These are phyloP conservation scores for Triticum dicoccoides DNA, from an alignment of 176 grass and related monocot species.

Conservation along the genomic window DNA sequence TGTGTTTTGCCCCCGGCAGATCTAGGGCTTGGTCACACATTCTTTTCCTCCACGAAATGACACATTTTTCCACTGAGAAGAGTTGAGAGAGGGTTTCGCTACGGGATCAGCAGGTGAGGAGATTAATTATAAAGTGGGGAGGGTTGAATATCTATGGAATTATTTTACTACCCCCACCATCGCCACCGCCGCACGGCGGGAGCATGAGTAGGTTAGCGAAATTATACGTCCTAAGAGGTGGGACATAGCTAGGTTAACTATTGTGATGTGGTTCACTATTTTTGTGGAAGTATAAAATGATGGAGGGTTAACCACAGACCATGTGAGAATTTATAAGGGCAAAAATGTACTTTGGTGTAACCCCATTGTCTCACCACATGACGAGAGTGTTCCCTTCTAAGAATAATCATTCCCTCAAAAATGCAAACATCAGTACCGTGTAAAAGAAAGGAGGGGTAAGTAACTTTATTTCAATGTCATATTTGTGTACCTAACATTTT, in stretches of 20 bases:
- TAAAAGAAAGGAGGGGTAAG: too few species aligned
- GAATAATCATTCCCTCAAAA: not conserved
- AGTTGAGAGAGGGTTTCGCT: not conserved
- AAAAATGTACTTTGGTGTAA: not conserved
- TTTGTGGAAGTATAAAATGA: not conserved
- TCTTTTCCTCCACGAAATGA: not conserved
- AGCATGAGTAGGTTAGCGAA: too few species aligned
- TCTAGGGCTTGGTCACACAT: not conserved
- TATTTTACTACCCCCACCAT: not conserved
- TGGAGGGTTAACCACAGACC: not conserved
- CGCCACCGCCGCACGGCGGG: too few species aligned
- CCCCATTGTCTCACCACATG: not conserved
- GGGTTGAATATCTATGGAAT: not conserved
- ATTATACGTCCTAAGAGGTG: not conserved
- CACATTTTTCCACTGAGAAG: not conserved
- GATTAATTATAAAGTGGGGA: not conserved
- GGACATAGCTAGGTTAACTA: not conserved
- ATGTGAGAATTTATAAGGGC: not conserved
- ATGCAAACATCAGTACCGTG: not conserved
- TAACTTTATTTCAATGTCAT: too few species aligned
- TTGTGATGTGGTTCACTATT: not conserved
- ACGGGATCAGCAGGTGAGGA: not conserved
- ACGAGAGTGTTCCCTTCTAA: not conserved
- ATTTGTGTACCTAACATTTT: not conserved
- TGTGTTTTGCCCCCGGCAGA: not conserved